Evolutionary conservation across 2,329 filamentous ascomycete genomes (phyloP), one percentile per base, ranked within the genome.

Genomic region (Exutisphaerella laricina): DNA sequence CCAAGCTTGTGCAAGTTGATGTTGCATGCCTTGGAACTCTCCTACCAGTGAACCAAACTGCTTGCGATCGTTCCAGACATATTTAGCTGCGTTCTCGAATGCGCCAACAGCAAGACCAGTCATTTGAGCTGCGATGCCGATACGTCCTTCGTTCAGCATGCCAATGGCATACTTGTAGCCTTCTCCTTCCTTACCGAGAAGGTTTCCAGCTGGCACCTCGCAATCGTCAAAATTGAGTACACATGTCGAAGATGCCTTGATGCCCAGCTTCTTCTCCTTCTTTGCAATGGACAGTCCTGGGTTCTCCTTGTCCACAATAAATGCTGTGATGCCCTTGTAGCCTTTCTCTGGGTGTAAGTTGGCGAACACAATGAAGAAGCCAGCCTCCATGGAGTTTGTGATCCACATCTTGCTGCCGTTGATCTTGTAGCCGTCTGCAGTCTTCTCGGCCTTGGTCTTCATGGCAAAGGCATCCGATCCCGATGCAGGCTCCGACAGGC

Each of bases 231-330:
- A 94, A 75, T 87, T 97, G 66, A 98, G 76, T 51, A 96, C 90
- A 68, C 92, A 98, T 22, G 92, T 98, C 71, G 86, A 94, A 70
- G 86, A 94, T 41, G 92, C 92, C 62, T 79, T 84, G 71, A 98
- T 98, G 46, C 92, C 92, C 36, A 98, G 82, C 75, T 98, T 98
- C 84, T 97, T 97, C 76, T 98, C 92, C 75, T 98, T 98, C 79
- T 98, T 98, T 29, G 92, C 88, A 60, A 98, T 94, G 48, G 79
- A 82, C 74, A 98, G 96, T 23, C 92, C 92, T 42, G 84, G 82
- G 37, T 80, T 85, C 59, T 75, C 83, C 74, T 95, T 96, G 70
- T 96, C 89, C 30, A 97, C 82, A 48, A 98, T 73, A 65, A 98
- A 98, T 39, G 92, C 92, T 2, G 88, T 89, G 67, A 98, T 98